Evolutionary conservation across 2,329 filamentous ascomycete genomes (phyloP).

Genomic region (Colletotrichum lini): DNA sequence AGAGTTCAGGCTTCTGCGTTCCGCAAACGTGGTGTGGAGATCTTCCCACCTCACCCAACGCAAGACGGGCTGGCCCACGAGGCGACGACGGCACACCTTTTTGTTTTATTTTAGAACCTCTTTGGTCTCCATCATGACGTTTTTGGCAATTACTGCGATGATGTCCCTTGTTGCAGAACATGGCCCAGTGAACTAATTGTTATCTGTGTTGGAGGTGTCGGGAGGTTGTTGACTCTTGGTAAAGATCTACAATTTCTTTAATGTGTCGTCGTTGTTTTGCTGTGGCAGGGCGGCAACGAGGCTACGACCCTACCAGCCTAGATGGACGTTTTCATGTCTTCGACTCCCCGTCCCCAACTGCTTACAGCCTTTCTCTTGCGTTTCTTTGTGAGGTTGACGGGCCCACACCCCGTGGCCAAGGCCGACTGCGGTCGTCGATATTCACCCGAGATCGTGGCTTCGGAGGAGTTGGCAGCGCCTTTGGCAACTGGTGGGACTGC

Average conservation of each 20-base stretch:
- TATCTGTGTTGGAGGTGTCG: background rate
- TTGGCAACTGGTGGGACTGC: background rate
- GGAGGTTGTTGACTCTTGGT: background rate
- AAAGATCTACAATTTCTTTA: slow-evolving; percentile 6
- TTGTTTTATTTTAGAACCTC: too few species aligned
- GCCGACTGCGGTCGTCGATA: background rate
- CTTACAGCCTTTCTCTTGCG: background rate
- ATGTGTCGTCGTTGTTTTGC: too few species aligned
- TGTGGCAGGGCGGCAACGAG: background rate
- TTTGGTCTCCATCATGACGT: slow-evolving; percentile 6
- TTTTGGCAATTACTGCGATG: slow-evolving; percentile 13
- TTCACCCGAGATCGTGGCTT: background rate
- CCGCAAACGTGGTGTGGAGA: slow-evolving; percentile 10
- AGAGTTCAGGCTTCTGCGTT: background rate
- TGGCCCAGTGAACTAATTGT: background rate
- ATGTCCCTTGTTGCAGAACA: background rate
- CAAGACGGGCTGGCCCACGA: slow-evolving; percentile 8
- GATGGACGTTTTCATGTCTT: slow-evolving; percentile 33
- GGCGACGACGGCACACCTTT: background rate
- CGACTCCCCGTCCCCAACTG: background rate
- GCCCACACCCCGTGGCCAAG: background rate
- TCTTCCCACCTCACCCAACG: background rate
- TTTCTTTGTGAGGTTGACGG: background rate
- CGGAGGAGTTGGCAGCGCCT: background rate
- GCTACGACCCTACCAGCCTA: background rate